A percentile compares a stretch with the other conserved stretches of the same genome.
These are phyloP conservation scores for Nemania serpens DNA, from an alignment of 2,329 filamentous ascomycete genomes.

Conservation along the genomic window DNA sequence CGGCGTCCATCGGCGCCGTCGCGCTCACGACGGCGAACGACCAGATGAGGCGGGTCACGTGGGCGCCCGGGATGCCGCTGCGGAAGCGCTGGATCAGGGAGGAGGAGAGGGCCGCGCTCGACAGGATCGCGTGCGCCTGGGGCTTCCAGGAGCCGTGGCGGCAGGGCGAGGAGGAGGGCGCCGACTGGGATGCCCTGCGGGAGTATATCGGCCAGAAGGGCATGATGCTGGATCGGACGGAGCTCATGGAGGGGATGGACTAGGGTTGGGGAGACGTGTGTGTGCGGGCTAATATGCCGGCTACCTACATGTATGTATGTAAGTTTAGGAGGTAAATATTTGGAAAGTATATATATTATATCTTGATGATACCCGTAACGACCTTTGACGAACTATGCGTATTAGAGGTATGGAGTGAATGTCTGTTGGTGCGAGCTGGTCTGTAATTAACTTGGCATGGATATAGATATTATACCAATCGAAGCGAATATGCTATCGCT, in stretches of 20 bases:
- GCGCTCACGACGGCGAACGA: constrained; percentile 88
- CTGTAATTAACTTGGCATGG: no score
- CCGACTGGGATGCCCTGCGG: constrained; percentile 84
- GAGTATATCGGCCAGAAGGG: constrained; percentile 82
- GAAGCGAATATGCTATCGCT: no score
- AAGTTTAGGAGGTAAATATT: no score
- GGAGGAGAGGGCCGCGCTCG: constrained; percentile 85
- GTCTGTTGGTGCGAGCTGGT: no score
- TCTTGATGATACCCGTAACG: no score
- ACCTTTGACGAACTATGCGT: no score
- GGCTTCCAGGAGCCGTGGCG: constrained; percentile 82
- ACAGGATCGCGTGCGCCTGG: constrained; percentile 86
- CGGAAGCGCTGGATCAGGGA: constrained; percentile 85
- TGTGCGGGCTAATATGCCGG: no score
- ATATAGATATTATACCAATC: no score
- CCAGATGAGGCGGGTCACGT: constrained; percentile 92
- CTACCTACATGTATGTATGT: no score
- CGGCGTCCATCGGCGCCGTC: constrained; percentile 79
- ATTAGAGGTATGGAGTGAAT: no score
- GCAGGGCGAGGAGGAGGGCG: constrained; percentile 87
- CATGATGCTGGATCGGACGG: constrained; percentile 88
- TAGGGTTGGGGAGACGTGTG: constrained; percentile 46
- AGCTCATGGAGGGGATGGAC: constrained; percentile 93
- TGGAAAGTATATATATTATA: no score
- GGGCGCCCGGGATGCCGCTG: constrained; percentile 81